phyloP scores from a whole-genome alignment of 2,329 filamentous ascomycete species.

The Aspergillus ibericus region DNA sequence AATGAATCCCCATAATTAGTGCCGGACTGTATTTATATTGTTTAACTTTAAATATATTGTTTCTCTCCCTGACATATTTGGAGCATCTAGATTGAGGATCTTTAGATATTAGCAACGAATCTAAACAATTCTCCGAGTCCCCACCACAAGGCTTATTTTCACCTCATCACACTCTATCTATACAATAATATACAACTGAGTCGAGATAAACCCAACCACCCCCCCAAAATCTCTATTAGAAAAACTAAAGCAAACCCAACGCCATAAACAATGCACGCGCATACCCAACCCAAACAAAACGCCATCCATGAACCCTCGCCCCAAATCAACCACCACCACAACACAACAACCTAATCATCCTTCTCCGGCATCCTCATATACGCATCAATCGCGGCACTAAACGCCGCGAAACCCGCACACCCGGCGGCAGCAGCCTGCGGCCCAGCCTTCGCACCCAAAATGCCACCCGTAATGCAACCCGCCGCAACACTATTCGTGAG shows the following conservation, averaged over 20 bases:
- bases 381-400: constrained; percentile 85
- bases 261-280: background rate
- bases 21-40: too few relatives aligned
- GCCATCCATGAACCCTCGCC: background rate
- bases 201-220: background rate
- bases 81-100: too few relatives aligned
- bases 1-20: too few relatives aligned
- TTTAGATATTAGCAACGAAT: too few relatives aligned
- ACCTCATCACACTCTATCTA: background rate
- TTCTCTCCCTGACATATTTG: too few relatives aligned
- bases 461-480: constrained; percentile 87
- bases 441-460: constrained; percentile 80
- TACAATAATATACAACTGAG: background rate
- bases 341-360: constrained; percentile 7
- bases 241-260: background rate
- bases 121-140: too few relatives aligned
- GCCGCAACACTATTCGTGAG: constrained; percentile 81
- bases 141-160: too few relatives aligned
- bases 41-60: too few relatives aligned
- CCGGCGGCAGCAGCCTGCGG: constrained; percentile 85
- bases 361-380: constrained; percentile 76
- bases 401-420: constrained; percentile 90
- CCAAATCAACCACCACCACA: background rate
- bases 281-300: background rate
- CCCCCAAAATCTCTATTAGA: background rate